phyloP scores from a whole-genome alignment of 2,329 filamentous ascomycete genomes.

The Sporothrix variecibatus region DNA sequence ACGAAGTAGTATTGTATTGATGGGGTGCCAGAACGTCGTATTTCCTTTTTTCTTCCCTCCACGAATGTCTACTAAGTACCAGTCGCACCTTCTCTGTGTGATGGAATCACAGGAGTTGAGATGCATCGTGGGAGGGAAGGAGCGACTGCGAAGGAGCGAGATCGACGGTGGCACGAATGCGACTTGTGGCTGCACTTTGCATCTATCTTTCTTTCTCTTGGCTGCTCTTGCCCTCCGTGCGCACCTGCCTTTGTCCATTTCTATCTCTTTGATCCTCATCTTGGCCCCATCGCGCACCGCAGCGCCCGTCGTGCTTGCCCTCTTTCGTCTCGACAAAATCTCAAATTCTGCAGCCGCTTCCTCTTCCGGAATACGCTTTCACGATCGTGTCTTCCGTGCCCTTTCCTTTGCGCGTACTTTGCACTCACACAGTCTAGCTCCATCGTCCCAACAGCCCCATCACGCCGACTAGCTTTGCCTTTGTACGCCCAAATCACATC shows the following conservation, averaged over 20 bases:
- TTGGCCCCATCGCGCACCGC: not conserved
- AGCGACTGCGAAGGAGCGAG: not conserved
- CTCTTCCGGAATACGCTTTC: conserved; percentile 10
- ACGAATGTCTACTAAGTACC: not conserved
- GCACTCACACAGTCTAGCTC: not conserved
- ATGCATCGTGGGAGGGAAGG: conserved; percentile 13
- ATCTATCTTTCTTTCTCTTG: not conserved
- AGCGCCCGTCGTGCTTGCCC: not conserved
- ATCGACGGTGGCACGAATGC: conserved; percentile 1
- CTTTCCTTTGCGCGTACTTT: not conserved
- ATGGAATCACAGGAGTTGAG: not conserved
- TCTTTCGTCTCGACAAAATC: not conserved
- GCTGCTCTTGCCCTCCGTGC: not conserved
- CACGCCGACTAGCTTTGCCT: not conserved
- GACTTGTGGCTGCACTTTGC: not conserved
- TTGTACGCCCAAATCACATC: conserved; percentile 1
- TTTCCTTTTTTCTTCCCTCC: not conserved
- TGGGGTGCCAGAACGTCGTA: not conserved
- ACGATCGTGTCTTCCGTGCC: not conserved
- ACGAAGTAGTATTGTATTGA: no score
- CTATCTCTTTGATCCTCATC: not conserved
- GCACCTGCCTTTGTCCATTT: not conserved
- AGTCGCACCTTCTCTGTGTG: not conserved
- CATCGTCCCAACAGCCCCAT: not conserved
- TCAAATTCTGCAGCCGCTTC: conserved; percentile 5